Evolutionary conservation across 1,284 basidiomycete species (phyloP), one percentile per base, ranked within the genome.

Genomic region (Microbotryomycetes sp.): DNA sequence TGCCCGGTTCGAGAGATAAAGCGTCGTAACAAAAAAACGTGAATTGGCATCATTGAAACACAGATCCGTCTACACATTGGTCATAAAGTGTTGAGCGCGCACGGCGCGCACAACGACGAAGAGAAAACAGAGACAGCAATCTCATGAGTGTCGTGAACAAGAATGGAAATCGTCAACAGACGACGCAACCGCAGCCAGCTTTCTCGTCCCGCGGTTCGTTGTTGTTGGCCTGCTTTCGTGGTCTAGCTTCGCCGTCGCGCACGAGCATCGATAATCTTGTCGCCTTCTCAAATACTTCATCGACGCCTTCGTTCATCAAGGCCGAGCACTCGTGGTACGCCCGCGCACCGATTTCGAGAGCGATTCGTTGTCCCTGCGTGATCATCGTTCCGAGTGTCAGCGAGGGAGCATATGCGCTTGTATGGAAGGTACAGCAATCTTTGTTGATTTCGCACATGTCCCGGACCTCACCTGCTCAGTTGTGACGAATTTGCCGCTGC

Each of bases 291-390:
- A 96, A 97, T 45, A 96, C 89, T 69, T 92, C 88, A 76, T 96
- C 92, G 15, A 96, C 92, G 51, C 92, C 92, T 76, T 92, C 86
- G 70, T 92, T 92, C 75, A 86, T 86, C 56, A 96, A 80, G 25
- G 92, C 88, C 3, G 88, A 91, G 73, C 92, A 96, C 76, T 96
- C 92, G 77, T 90, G 90, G 80, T 94, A 97, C 48, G 84, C 87
- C 29, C 89, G 83, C 25, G 92, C 92, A 45, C 90, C 89, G 68
- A 94, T 93, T 42, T 80, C 81, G 49, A 81, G 80, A 6, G 89
- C 89, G 19, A 89, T 86, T 51, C 83, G 80, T 77, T 89, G 85
- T 32, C 87, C 91, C 78, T 88, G 80, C 6, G 6, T 1, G 26
- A 23, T n/a, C 5, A 31, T 5, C 5, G 19, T 4, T n/a, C 31